Evolutionary conservation across 2,329 filamentous ascomycete species (phyloP), one percentile per base, ranked within the genome.

Genomic region (Fusarium citri): DNA sequence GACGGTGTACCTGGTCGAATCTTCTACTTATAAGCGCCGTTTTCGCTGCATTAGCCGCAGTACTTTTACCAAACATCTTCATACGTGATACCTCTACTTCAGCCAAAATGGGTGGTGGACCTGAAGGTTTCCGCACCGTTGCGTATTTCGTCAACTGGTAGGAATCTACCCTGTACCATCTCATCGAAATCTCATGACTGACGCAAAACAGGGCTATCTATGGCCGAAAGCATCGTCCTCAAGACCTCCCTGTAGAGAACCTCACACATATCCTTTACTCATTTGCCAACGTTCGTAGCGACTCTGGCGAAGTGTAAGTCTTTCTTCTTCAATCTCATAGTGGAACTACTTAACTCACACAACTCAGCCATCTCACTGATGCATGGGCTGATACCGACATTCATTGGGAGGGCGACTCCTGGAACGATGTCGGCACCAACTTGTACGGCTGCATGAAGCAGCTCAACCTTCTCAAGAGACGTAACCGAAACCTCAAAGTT

Each of bases 391-490:
- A 91, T 77, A 88, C 87, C 2, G 92, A 96, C 72, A 97, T 94
- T 76, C 89, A 90, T 77, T 91, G 86, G 84, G 87, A 89, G 23
- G 85, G 85, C n/a, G 89, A 91, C 77, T 88, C 84, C 48, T 91
- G 89, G 89, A 91, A 92, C 69, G 91, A 93, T 66, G 74, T 79
- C 0, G 94, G 93, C 49, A 92, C 86, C 65, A 97, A 98, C 78
- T 84, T 97, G 37, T 97, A 97, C 78, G 94, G 94, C 54, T 95
- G 92, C 78, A 80, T 96, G 69, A 97, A 97, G 83, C 94, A 97
- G 81, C 87, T 97, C 37, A 93, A 92, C 78, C 84, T 97, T 2
- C 87, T 94, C 47, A 98, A 98, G 83, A 88, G 89, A 69, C 84
- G 86, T 66, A 92, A 97, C 79, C 91, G 94, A 49, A 90, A 94